Evolutionary conservation across 2,329 filamentous ascomycete species (phyloP).

Genomic region (Ilyonectria sp.): DNA sequence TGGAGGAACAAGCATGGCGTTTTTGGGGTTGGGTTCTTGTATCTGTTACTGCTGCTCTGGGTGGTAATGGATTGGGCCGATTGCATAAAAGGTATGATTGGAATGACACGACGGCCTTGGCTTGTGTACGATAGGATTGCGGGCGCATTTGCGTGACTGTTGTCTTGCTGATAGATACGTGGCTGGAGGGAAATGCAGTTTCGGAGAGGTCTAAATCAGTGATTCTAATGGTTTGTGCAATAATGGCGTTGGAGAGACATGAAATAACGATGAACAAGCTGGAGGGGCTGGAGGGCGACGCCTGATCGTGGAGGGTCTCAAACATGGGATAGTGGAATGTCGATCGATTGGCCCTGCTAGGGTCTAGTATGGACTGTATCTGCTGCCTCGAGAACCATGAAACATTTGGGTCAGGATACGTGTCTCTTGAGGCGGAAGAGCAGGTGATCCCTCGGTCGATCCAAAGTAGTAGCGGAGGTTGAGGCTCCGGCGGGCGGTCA

Average conservation of each 20-base stretch:
- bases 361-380: neutral
- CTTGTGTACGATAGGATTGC: constrained; percentile 21
- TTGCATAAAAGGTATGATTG: constrained; percentile 24
- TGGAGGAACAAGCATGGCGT: constrained; percentile 14
- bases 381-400: neutral
- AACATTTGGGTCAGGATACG: neutral
- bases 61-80: constrained; percentile 3
- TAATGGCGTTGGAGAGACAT: neutral
- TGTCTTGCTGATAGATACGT: constrained; percentile 7
- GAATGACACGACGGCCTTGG: constrained; percentile 15
- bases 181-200: neutral
- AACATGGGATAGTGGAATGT: neutral
- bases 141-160: constrained; percentile 7
- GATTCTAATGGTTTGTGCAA: neutral
- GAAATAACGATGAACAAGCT: neutral
- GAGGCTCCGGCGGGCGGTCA: constrained; percentile 1
- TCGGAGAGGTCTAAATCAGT: neutral
- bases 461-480: neutral
- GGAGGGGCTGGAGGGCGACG: no score
- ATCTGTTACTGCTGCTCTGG: constrained; percentile 16
- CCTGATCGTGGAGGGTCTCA: no score
- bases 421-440: neutral
- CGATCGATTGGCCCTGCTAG: neutral
- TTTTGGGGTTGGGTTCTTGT: constrained; percentile 11
- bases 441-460: neutral